A percentile compares a stretch with the other conserved stretches of the same genome.
Evolutionary conservation across 2,329 filamentous ascomycete species (phyloP).

Genomic region (Alternaria longipes): DNA sequence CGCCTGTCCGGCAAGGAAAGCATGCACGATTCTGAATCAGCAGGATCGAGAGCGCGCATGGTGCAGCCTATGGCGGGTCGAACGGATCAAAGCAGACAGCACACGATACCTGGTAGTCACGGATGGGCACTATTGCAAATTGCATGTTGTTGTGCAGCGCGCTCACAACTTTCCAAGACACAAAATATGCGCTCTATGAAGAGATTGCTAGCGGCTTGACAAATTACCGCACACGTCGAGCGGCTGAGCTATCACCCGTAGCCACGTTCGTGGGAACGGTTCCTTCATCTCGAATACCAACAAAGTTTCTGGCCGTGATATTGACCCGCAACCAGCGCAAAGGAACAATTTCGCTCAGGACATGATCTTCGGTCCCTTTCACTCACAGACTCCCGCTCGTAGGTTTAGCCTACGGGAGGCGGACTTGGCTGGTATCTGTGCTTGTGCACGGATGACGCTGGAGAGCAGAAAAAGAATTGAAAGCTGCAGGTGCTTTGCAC

Average conservation of each 20-base stretch:
- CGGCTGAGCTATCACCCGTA: conserved; percentile 22
- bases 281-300: conserved; percentile 23
- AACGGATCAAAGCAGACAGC: conserved; percentile 4
- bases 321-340: conserved; percentile 3
- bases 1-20: conserved; percentile 12
- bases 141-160: conserved; percentile 13
- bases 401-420: conserved; percentile 48
- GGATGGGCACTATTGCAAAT: background rate
- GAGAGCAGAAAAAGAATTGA: conserved; percentile 37
- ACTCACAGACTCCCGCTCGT: conserved; percentile 48
- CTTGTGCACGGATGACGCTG: conserved; percentile 47
- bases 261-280: conserved; percentile 23
- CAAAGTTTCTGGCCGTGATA: conserved; percentile 25
- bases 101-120: background rate
- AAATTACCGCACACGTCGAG: conserved; percentile 14
- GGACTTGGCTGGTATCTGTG: conserved; percentile 37
- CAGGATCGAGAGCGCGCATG: conserved; percentile 3
- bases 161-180: background rate
- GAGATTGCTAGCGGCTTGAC: conserved; percentile 16
- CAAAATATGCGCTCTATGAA: conserved; percentile 9
- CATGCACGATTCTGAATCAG: conserved; percentile 19
- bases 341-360: conserved; percentile 34
- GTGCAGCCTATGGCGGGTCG: conserved; percentile 10
- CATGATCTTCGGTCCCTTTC: conserved; percentile 40
- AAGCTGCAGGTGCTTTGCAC: conserved; percentile 42